Base-by-base conservation (phyloP, 352 stramenopile species). In the Phytophthora pseudosyringae region DNA sequence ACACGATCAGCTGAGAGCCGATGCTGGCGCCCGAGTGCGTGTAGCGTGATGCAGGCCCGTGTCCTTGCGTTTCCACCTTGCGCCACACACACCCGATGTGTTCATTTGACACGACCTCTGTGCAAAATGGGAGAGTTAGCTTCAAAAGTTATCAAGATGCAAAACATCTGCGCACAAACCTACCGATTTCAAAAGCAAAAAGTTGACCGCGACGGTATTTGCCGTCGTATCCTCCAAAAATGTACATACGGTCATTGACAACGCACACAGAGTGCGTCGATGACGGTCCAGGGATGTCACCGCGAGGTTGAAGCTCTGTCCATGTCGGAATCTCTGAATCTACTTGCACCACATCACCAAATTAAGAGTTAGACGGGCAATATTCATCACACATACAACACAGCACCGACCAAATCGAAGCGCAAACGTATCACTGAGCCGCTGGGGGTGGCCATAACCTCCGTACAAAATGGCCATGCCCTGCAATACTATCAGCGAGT, bases 141-240 rank as follows among this genome's bases (percentile, higher is more conserved):
- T 49, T 46, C 9, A 28, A 46, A 31, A 29, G 4, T 35, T 41
- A 1, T 38, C 29, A 46, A n/a, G 0, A 29, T 5, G 32, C 16
- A 45, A 46, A 3, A 0, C 21, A 50, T 15, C 25, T 16, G 60
- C 18, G 12, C 11, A 45, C 4, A 31, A 33, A 40, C 67, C 16
- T 69, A 81, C 73, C 67, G 16, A 88, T 77, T 41, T 67, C 52
- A 49, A 88, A 75, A 31, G 70, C 64, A 60, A 85, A 75, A 45
- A 88, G 41, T 35, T 83, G 64, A 16, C 80, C 71, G 41, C 75
- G 77, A 39, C 80, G 77, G 25, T 73, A 75, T 65, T 85, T 86
- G 43, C 80, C 80, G 39, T 88, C 75, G 46, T 88, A 88, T n/a
- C 80, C 80, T 21, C 75, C 80, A 53, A 83, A 88, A 40, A 86